Evolutionary conservation across 495 filamentous ascomycete species (phyloP).

Genomic region (Talaromyces nanjingensis): DNA sequence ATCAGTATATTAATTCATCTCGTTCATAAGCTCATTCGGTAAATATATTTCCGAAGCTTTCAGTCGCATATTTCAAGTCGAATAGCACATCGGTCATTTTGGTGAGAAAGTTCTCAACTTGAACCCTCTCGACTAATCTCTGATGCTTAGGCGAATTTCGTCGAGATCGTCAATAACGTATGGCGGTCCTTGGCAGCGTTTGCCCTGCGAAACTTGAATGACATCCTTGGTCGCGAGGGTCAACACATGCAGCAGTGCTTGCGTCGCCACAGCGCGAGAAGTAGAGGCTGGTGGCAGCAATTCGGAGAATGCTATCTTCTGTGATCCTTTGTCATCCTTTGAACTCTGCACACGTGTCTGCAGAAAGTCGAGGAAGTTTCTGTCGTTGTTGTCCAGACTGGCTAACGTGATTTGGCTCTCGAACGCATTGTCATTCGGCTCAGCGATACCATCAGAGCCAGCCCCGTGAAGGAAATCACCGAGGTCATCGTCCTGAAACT

Average conservation of each 20-base stretch:
- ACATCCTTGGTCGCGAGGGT: conserved; percentile 59
- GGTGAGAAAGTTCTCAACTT: no score
- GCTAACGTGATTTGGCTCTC: conserved; percentile 44
- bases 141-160: conserved; percentile 1
- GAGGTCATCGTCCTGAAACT: conserved; percentile 34
- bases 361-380: conserved; percentile 6
- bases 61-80: background rate
- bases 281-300: conserved; percentile 50
- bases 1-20: background rate
- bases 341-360: conserved; percentile 22
- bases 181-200: conserved; percentile 4
- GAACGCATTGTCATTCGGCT: conserved; percentile 45
- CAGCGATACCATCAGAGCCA: conserved; percentile 16
- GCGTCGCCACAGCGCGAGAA: conserved; percentile 54
- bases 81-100: background rate
- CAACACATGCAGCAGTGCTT: conserved; percentile 68
- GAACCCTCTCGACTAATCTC: background rate
- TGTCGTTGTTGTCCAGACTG: conserved; percentile 6
- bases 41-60: background rate
- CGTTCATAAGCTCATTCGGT: background rate
- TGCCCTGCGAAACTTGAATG: conserved; percentile 48
- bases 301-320: conserved; percentile 49
- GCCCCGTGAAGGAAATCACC: conserved; percentile 31
- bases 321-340: background rate
- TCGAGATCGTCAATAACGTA: conserved; percentile 5